Evolutionary conservation across 176 grass and related monocot species (phyloP).

Genomic region (Lolium perenne): DNA sequence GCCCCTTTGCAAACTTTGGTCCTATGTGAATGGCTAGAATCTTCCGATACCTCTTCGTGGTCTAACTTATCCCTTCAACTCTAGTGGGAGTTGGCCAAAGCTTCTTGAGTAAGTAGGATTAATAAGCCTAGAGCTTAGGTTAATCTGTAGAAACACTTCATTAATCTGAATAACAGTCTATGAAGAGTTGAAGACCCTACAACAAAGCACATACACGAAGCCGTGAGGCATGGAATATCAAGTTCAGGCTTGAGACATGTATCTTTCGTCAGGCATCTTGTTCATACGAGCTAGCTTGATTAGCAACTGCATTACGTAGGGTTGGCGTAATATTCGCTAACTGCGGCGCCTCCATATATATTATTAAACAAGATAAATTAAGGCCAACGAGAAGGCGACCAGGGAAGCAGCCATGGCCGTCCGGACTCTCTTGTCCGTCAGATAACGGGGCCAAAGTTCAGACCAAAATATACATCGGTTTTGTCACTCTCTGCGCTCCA

Average conservation of each 20-base stretch:
- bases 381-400: constrained; percentile 40
- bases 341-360: background rate
- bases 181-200: no score
- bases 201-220: background rate
- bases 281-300: background rate
- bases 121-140: background rate
- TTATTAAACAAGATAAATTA: background rate
- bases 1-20: no score
- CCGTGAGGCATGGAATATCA: background rate
- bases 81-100: no score
- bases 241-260: background rate
- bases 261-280: background rate
- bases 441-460: constrained; percentile 13
- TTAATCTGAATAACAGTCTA: no score
- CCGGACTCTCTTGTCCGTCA: constrained; percentile 32
- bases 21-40: no score
- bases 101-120: background rate
- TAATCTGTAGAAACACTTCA: no score
- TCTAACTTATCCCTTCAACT: no score
- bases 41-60: no score
- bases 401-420: constrained; percentile 41
- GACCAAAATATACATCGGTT: constrained; percentile 31
- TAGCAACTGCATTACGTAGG: background rate
- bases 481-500: constrained; percentile 21
- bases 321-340: background rate